Evolutionary conservation across 371 early-diverging fungal genomes (phyloP).

Genomic region (Rhizopus sp.): DNA sequence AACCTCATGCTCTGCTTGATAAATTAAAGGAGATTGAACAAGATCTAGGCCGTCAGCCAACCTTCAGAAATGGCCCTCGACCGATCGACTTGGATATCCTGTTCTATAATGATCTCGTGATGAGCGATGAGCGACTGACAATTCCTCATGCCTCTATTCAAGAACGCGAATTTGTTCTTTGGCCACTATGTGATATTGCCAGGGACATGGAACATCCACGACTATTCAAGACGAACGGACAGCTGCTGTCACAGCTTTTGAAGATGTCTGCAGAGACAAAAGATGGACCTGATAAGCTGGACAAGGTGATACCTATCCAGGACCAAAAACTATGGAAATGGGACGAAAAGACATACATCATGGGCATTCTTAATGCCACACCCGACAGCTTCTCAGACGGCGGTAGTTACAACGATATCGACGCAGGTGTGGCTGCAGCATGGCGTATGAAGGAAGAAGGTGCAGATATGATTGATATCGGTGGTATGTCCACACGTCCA

Average conservation of each 20-base stretch:
- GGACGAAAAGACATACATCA: constrained; percentile 74
- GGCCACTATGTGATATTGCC: constrained; percentile 94
- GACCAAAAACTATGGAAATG: constrained; percentile 56
- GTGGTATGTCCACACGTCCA: constrained; percentile 95
- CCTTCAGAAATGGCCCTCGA: constrained; percentile 87
- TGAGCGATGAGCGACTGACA: constrained; percentile 67
- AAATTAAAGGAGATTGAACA: constrained; percentile 83
- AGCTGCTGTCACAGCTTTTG: constrained; percentile 75
- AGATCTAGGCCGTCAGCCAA: constrained; percentile 75
- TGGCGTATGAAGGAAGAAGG: constrained; percentile 77
- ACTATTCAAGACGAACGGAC: constrained; percentile 76
- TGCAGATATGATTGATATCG: constrained; percentile 94
- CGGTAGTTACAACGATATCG: constrained; percentile 66
- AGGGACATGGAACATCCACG: constrained; percentile 88
- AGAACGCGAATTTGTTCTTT: constrained; percentile 94
- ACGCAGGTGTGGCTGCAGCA: constrained; percentile 73
- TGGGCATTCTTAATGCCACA: constrained; percentile 97
- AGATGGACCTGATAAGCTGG: constrained; percentile 53
- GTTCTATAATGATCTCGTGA: constrained; percentile 81
- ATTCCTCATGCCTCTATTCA: constrained; percentile 90
- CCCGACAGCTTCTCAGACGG: constrained; percentile 98
- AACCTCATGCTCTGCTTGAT: constrained; percentile 76
- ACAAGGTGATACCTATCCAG: constrained; percentile 70
- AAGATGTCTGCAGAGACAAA: constrained; percentile 55
- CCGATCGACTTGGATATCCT: constrained; percentile 95